phyloP scores from a whole-genome alignment of 2,329 filamentous ascomycete genomes.

The Diaporthe sp. region DNA sequence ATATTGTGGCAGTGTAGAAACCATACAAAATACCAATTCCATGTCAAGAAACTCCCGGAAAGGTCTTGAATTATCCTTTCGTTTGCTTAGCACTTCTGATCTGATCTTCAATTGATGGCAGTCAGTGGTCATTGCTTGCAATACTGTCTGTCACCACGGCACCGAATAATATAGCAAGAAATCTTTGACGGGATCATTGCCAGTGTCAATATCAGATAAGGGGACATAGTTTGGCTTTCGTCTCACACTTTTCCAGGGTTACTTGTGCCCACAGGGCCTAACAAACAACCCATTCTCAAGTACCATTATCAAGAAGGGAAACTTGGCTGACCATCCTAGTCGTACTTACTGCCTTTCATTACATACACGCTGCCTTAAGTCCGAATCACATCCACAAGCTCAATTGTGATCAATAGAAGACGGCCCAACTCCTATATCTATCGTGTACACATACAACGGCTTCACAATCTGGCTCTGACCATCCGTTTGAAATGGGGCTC shows the following conservation, averaged over 20 bases:
- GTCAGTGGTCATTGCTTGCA: not conserved
- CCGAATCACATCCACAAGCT: not conserved
- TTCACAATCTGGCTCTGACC: conserved; percentile 34
- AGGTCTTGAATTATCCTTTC: not conserved
- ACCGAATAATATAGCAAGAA: too few relatives aligned
- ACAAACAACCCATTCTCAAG: not conserved
- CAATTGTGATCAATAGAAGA: conserved; percentile 38
- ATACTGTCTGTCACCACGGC: not conserved
- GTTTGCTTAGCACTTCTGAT: not conserved
- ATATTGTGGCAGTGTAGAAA: conserved; percentile 18
- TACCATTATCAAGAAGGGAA: not conserved
- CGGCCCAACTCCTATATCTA: conserved; percentile 37
- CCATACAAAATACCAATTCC: not conserved
- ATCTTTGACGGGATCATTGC: too few relatives aligned
- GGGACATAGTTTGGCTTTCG: too few relatives aligned
- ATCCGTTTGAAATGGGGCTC: conserved; percentile 18
- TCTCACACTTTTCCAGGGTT: too few relatives aligned
- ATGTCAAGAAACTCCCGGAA: not conserved
- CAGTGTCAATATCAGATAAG: too few relatives aligned
- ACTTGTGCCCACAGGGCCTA: not conserved
- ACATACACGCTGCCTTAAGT: not conserved
- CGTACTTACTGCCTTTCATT: not conserved
- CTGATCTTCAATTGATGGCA: not conserved
- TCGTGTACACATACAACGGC: conserved; percentile 35
- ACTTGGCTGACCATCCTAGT: too few relatives aligned